phyloP scores from a whole-genome alignment of 495 filamentous ascomycete species.

The Penicillium herquei region DNA sequence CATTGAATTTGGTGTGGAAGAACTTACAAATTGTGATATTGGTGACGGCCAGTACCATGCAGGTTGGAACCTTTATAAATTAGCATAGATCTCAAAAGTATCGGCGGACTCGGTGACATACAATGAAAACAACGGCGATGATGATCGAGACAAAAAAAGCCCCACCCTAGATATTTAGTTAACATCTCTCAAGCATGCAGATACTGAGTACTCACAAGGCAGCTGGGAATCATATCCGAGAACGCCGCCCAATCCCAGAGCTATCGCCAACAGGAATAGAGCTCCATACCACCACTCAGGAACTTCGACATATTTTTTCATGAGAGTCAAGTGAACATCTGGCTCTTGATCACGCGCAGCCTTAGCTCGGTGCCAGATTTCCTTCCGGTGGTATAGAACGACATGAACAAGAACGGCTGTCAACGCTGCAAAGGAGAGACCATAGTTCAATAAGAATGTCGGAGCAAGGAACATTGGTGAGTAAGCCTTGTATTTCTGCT shows the following conservation, averaged over 20 bases:
- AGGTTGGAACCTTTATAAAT: conserved; percentile 23
- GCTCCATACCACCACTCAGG: conserved; percentile 27
- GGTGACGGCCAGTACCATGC: conserved; percentile 51
- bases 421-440: conserved; percentile 61
- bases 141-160: conserved; percentile 52
- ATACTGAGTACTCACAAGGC: conserved; percentile 21
- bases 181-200: not conserved
- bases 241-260: conserved; percentile 51
- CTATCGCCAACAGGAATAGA: conserved; percentile 40
- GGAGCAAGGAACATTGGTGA: conserved; percentile 64
- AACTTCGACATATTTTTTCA: conserved; percentile 25
- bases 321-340: conserved; percentile 35
- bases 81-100: not conserved
- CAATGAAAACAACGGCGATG: conserved; percentile 22
- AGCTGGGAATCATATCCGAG: conserved; percentile 57
- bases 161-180: conserved; percentile 47
- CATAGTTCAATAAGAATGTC: conserved; percentile 60
- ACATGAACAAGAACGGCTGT: conserved; percentile 57
- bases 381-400: conserved; percentile 54
- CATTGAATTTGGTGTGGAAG: not conserved
- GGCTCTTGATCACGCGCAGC: conserved; percentile 52
- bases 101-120: conserved; percentile 10
- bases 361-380: conserved; percentile 54
- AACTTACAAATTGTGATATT: conserved; percentile 44
- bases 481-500: conserved; percentile 55